A percentile compares a stretch with the other conserved stretches of the same genome.
phyloP scores from a whole-genome alignment of 1,139 yeast species.

The Kurtzmaniella quercitrusa region DNA sequence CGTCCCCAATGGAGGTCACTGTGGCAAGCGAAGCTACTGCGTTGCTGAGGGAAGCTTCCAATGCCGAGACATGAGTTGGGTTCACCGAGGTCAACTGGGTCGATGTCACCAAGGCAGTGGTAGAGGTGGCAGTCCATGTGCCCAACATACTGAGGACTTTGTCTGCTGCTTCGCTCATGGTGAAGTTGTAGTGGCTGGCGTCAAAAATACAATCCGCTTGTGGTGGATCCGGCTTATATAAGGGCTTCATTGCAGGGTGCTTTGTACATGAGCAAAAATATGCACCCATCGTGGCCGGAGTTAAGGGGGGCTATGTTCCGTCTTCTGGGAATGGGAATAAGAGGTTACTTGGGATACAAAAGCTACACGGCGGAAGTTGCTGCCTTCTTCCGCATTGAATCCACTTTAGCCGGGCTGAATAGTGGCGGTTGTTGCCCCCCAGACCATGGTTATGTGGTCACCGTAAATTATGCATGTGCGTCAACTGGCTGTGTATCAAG shows the following conservation, averaged over 20 bases:
- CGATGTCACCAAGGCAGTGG: slow-evolving; percentile 13
- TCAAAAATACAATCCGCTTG: background rate
- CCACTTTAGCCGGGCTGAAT: too few relatives aligned
- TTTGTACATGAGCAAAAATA: background rate
- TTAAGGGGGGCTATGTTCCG: too few relatives aligned
- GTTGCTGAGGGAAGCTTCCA: slow-evolving; percentile 8
- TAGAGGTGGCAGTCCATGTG: slow-evolving; percentile 20
- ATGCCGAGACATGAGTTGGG: slow-evolving; percentile 17
- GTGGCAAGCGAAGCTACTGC: slow-evolving; percentile 14
- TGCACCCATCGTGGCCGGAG: too few relatives aligned
- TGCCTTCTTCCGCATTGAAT: too few relatives aligned
- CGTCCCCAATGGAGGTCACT: slow-evolving; percentile 9
- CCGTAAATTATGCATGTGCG: too few relatives aligned
- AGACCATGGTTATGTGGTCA: too few relatives aligned
- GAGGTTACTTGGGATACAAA: too few relatives aligned
- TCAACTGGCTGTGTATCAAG: too few relatives aligned
- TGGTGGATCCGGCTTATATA: background rate
- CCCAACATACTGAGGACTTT: background rate
- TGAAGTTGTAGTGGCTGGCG: background rate
- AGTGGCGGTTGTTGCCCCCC: too few relatives aligned
- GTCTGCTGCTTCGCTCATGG: background rate
- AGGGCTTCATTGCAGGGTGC: background rate
- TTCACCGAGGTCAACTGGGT: slow-evolving; percentile 16
- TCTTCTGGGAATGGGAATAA: too few relatives aligned
- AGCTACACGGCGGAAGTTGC: too few relatives aligned